phyloP scores from a whole-genome alignment of 2,329 filamentous ascomycete species.

The Epichloe gansuensis region DNA sequence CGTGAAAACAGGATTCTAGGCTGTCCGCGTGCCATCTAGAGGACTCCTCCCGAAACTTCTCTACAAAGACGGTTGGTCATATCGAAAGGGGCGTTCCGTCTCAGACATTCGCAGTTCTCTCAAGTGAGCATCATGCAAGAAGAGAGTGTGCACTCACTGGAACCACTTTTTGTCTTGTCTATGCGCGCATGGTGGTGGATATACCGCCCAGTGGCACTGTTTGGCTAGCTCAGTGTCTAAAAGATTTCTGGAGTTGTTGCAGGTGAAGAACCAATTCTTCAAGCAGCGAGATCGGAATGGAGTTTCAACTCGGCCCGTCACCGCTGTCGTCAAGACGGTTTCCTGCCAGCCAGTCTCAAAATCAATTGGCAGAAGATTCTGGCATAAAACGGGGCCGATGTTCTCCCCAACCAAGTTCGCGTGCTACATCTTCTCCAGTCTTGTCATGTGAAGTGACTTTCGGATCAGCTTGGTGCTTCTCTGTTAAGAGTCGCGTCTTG shows the following conservation, averaged over 20 bases:
- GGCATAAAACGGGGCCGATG: background rate
- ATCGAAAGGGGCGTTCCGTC: background rate
- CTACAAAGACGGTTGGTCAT: background rate
- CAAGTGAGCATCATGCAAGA: background rate
- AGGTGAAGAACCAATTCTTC: background rate
- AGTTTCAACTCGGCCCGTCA: background rate
- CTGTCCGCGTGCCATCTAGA: background rate
- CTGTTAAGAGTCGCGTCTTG: background rate
- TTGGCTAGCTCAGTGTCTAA: background rate
- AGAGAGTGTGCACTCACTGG: background rate
- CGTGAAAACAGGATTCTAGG: conserved; percentile 42
- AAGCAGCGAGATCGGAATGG: background rate
- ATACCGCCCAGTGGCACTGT: background rate
- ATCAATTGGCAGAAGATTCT: background rate
- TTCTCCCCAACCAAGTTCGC: no score
- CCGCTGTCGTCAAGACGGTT: background rate
- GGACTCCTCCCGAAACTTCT: background rate
- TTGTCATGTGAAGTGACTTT: background rate
- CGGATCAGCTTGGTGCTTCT: background rate
- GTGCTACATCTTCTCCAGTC: background rate
- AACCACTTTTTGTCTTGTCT: background rate
- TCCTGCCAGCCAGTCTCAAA: background rate
- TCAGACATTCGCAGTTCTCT: background rate
- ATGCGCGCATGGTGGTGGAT: background rate
- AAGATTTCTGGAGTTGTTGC: background rate